Evolutionary conservation across 345 rosid species (phyloP), one percentile per base, ranked within the genome.

Genomic region (Populus pruinosa): DNA sequence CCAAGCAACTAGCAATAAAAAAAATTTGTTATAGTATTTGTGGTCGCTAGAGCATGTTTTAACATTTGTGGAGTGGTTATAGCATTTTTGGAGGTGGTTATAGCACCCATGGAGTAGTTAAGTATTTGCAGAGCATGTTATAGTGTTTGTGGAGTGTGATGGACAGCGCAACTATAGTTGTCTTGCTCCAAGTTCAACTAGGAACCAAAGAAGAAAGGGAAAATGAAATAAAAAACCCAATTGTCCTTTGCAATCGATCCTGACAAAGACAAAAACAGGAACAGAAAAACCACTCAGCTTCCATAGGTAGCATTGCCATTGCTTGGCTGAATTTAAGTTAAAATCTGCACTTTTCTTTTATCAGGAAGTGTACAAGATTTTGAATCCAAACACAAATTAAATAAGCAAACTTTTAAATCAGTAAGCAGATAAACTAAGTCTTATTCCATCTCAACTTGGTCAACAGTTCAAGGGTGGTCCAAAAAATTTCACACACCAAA

Each of bases 141-240:
- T 53, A 53, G 23, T 18, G 8, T 18, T 53, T 53, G 63, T n/a
- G 64, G 64, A n/a, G 64, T 59, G 10, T 59, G 5, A 49, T 14
- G 70, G 67, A 53, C 62, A 64, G 68, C 67, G 29, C 53, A 41
- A 73, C 68, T 36, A 38, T 56, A 23, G 50, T 64, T 35, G 8
- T 21, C 18, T 5, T n/a, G 33, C 44, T 44, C 43, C 14, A 43
- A 70, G 41, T 27, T 70, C 50, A 33, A 39, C 5, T 10, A 33
- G 53, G 65, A 53, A 53, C 36, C 78, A 67, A 55, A 70, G 69
- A 77, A 43, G 41, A 38, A 53, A 73, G 44, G 9, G 5, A 27
- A 62, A 29, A 17, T 16, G 36, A 18, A 6, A 73, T 18, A 11
- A 41, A 73, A 69, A 39, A 6, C 33, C 5, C 31, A 55, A 68